These are phyloP conservation scores for Metschnikowia peoriensis DNA, from an alignment of 805 yeast genomes.

Conservation along the genomic window DNA sequence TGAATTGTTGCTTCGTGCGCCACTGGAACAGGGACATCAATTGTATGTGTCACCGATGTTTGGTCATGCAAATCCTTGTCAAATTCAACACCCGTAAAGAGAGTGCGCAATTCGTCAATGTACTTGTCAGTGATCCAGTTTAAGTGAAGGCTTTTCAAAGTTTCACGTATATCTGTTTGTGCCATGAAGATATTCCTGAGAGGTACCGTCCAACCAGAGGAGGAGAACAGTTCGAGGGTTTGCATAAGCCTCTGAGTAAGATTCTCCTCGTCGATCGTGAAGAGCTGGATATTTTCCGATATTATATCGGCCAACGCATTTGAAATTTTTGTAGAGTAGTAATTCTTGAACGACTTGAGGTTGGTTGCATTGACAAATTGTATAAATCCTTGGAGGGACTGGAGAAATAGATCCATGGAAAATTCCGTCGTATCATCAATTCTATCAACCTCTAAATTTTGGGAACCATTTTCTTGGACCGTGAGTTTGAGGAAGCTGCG, in stretches of 20 bases:
- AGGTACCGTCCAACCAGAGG: conserved; percentile 27
- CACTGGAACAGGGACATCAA: conserved; percentile 10
- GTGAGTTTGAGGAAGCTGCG: conserved; percentile 4
- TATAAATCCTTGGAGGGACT: conserved; percentile 28
- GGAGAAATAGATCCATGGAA: conserved; percentile 16
- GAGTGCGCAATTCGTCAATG: conserved; percentile 27
- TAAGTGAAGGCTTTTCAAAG: conserved; percentile 26
- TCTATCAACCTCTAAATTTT: neutral
- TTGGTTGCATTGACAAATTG: conserved; percentile 28
- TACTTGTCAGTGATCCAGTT: conserved; percentile 35
- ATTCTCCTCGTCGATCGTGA: conserved; percentile 16
- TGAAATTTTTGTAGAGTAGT: conserved; percentile 28
- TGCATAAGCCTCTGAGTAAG: conserved; percentile 21
- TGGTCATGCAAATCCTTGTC: conserved; percentile 8
- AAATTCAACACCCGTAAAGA: conserved; percentile 16
- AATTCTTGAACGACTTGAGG: conserved; percentile 23
- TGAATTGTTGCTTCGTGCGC: neutral
- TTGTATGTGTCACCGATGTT: conserved; percentile 12
- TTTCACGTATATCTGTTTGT: conserved; percentile 20
- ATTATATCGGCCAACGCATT: conserved; percentile 27
- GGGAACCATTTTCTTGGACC: neutral
- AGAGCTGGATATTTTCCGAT: conserved; percentile 29
- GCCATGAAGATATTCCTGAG: conserved; percentile 18
- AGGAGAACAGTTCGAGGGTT: conserved; percentile 19
- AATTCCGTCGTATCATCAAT: neutral